A percentile compares a stretch with the other conserved stretches of the same genome.
phyloP scores from a whole-genome alignment of 2,329 filamentous ascomycete genomes.

The Penicillium sclerotiorum region DNA sequence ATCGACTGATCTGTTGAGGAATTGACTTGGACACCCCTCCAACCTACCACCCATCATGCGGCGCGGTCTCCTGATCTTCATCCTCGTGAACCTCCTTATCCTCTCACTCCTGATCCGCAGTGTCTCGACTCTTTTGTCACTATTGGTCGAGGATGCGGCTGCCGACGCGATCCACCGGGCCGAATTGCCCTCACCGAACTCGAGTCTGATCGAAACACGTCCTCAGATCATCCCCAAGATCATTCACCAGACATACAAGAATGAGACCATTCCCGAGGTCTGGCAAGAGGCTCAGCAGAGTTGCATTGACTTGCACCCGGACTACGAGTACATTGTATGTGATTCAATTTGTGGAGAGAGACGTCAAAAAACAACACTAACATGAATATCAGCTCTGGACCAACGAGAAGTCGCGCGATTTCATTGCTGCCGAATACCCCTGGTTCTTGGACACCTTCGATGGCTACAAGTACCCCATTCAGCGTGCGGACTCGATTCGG shows the following conservation, averaged over 20 bases:
- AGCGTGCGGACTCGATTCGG: constrained; percentile 75
- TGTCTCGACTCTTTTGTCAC: constrained; percentile 70
- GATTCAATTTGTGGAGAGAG: neutral
- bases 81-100: constrained; percentile 66
- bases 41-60: constrained; percentile 54
- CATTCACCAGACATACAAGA: constrained; percentile 76
- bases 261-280: constrained; percentile 66
- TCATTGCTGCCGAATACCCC: constrained; percentile 72
- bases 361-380: constrained; percentile 20
- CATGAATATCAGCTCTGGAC: constrained; percentile 69
- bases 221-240: constrained; percentile 72
- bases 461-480: constrained; percentile 72
- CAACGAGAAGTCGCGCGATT: constrained; percentile 67
- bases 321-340: constrained; percentile 72
- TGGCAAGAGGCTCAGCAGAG: constrained; percentile 68
- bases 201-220: constrained; percentile 58
- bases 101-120: constrained; percentile 66
- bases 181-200: constrained; percentile 68
- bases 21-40: neutral
- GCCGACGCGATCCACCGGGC: constrained; percentile 67
- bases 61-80: constrained; percentile 63
- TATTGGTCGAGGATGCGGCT: constrained; percentile 69
- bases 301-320: constrained; percentile 68
- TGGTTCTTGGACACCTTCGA: constrained; percentile 78
- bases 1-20: neutral